phyloP scores from a whole-genome alignment of 768 basidiomycete genomes.

The Phylloporus arenicola region DNA sequence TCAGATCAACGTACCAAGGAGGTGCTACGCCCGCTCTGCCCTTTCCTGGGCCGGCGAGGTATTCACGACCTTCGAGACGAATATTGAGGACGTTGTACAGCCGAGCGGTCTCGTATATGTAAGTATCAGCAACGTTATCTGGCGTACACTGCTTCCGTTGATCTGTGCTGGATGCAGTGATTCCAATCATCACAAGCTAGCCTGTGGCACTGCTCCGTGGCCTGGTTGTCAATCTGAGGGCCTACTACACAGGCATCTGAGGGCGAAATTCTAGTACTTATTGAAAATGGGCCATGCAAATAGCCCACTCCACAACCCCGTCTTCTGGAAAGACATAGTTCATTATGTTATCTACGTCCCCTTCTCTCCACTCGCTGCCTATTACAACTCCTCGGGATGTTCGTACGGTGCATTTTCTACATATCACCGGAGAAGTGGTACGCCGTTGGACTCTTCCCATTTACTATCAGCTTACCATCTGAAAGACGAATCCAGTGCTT shows the following conservation, averaged over 20 bases:
- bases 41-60: conserved; percentile 67
- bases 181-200: not conserved
- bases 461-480: not conserved
- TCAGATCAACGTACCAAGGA: conserved; percentile 45
- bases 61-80: conserved; percentile 69
- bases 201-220: not conserved
- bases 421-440: not conserved
- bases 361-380: not conserved
- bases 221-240: not conserved
- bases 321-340: not conserved
- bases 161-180: not conserved
- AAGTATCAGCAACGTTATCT: not conserved
- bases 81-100: conserved; percentile 81
- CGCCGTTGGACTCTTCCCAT: not conserved
- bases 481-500: conserved; percentile 13
- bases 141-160: not conserved
- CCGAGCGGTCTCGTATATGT: conserved; percentile 64
- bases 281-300: not conserved
- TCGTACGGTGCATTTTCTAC: not conserved
- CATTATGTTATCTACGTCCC: not conserved
- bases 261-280: not conserved
- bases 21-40: conserved; percentile 65
- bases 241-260: not conserved
- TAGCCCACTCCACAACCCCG: not conserved
- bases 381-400: not conserved